Evolutionary conservation across 2,329 filamentous ascomycete species (phyloP), one percentile per base, ranked within the genome.

Genomic region (Aphanocladium album): DNA sequence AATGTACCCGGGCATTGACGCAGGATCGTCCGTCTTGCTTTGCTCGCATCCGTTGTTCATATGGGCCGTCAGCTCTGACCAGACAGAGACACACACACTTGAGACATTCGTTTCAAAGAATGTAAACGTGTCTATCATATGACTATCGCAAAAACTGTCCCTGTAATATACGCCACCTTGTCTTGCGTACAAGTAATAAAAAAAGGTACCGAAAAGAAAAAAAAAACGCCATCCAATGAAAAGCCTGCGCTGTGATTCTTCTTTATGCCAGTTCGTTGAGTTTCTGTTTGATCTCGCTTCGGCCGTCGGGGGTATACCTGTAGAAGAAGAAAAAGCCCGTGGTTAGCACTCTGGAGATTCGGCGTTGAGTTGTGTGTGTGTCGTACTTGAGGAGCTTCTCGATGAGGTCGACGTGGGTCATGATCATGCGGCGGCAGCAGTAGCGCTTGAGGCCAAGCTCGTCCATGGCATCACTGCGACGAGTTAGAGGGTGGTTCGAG

Each of bases 391-490:
- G 86, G 55, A 99, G 86, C 79, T 99, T 99, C 83, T 99, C 95
- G 69, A 99, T 97, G 64, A 99, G 82, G 75, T 99, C 95, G 70
- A 99, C 95, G 77, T 99, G 95, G 62, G 95, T 99, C 90, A 99
- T 97, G 76, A 99, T 87, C 95, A 99, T 99, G 71, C 95, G 89
- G 69, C 95, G 90, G 80, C 95, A 99, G 84, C 95, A 99, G 81
- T 99, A 99, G 68, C 95, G 87, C 77, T 91, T 93, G 71, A 96
- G 89, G 60, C 92, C 92, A 57, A 99, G 87, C 73, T 92, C 85
- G 76, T 98, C 93, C 89, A 99, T 96, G 46, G 93, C 95, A 74
- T 97, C 92, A 71, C 95, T 97, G 68, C 71, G 58, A 45, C 52
- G 19, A n/a, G 64, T 78, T 62, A 76, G 72, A 35, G 55, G 30